Evolutionary conservation across 2,329 filamentous ascomycete genomes (phyloP).

Genomic region (Penicillium sp.): DNA sequence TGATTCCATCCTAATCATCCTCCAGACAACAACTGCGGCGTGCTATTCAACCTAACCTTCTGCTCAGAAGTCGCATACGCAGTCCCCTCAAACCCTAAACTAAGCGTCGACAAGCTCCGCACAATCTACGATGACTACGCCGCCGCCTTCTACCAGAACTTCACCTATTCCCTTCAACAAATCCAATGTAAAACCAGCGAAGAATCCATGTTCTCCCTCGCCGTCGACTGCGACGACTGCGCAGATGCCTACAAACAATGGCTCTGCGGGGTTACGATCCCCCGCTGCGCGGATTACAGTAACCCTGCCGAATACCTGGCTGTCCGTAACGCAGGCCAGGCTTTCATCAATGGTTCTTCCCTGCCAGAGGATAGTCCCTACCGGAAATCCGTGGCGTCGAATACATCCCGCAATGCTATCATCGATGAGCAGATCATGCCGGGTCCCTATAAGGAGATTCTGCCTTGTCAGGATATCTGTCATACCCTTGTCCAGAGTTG

Average conservation of each 20-base stretch:
- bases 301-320: conserved; percentile 58
- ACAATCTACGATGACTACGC: conserved; percentile 78
- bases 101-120: conserved; percentile 62
- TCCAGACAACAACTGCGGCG: conserved; percentile 74
- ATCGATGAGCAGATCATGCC: conserved; percentile 74
- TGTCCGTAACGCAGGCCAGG: conserved; percentile 68
- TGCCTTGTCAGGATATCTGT: conserved; percentile 86
- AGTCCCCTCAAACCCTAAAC: conserved; percentile 76
- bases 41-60: conserved; percentile 84
- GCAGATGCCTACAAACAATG: conserved; percentile 81
- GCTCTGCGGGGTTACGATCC: conserved; percentile 91
- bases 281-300: conserved; percentile 83
- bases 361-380: conserved; percentile 44
- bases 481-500: conserved; percentile 83
- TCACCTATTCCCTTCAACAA: conserved; percentile 78
- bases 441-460: conserved; percentile 89
- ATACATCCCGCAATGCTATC: conserved; percentile 64
- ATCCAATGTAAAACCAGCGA: conserved; percentile 76
- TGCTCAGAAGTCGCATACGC: conserved; percentile 88
- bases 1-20: background rate
- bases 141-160: conserved; percentile 67
- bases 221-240: conserved; percentile 73
- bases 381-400: conserved; percentile 45
- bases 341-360: conserved; percentile 68
- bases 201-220: conserved; percentile 78